These are phyloP conservation scores for Vicia villosa DNA, from an alignment of 306 rosid species.

Conservation along the genomic window DNA sequence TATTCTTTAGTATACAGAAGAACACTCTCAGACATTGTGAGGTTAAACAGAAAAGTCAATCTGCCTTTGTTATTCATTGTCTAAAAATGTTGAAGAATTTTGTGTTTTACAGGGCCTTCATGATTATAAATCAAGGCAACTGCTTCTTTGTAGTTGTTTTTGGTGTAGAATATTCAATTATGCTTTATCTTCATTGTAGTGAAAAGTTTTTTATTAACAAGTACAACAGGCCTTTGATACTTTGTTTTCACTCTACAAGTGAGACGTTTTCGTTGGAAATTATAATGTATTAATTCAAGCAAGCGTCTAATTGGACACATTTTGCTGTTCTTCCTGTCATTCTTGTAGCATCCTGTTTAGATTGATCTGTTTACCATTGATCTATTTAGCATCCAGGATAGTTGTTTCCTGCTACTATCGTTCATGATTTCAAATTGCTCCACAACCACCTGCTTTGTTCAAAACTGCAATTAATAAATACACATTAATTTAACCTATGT, in stretches of 20 bases:
- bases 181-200: conserved; percentile 35
- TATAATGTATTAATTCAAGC: conserved; percentile 31
- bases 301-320: conserved; percentile 34
- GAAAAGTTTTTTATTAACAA: conserved; percentile 34
- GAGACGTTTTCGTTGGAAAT: conserved; percentile 39
- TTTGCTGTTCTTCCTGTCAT: conserved; percentile 2
- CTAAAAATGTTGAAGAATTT: conserved; percentile 36
- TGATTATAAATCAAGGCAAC: conserved; percentile 39
- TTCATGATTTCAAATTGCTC: not conserved
- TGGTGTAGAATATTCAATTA: conserved; percentile 33
- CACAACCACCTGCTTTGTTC: not conserved
- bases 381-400: not conserved
- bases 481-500: not conserved
- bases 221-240: conserved; percentile 34
- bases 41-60: conserved; percentile 26
- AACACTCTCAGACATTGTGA: conserved; percentile 29
- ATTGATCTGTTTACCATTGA: not conserved
- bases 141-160: conserved; percentile 32
- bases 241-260: conserved; percentile 30
- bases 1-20: conserved; percentile 34
- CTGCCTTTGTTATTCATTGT: conserved; percentile 32
- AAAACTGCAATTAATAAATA: not conserved
- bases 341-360: conserved; percentile 28
- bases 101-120: conserved; percentile 24
- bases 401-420: not conserved